Percentiles rank a stretch among this genome's conserved stretches.
Conservation (phyloP, 257 asterid species). For the Solanum sejunctum region DNA sequence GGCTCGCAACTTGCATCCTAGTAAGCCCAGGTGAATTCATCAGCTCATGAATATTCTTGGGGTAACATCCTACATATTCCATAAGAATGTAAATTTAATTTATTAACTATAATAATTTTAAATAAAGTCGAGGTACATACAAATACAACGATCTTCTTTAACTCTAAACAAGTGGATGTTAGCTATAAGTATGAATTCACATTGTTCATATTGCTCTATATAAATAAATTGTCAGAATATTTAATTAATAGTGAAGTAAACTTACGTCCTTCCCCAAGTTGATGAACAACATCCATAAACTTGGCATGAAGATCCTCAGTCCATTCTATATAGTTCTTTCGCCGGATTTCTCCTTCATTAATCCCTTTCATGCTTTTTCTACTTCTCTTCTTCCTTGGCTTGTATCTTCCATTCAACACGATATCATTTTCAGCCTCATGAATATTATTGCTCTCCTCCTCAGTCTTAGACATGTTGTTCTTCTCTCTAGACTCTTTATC, state of each 20-base stretch:
- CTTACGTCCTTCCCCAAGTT: conserved; percentile 29
- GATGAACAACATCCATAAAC: conserved; percentile 3
- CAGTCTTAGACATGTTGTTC: no score
- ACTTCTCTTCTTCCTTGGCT: not conserved
- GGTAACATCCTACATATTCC: conserved; percentile 9
- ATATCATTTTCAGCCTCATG: no score
- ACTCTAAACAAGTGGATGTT: not conserved
- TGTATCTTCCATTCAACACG: not conserved
- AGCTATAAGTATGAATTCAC: not conserved
- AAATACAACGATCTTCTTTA: not conserved
- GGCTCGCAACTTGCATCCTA: conserved; percentile 27
- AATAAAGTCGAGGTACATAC: not conserved
- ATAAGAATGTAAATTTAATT: not conserved
- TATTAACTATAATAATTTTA: not conserved
- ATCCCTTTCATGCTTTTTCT: not conserved
- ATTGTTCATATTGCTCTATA: not conserved
- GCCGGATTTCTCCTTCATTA: not conserved
- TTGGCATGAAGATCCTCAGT: conserved; percentile 7
- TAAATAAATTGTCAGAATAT: not conserved
- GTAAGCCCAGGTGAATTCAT: conserved; percentile 21
- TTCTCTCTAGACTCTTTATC: not conserved
- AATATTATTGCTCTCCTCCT: not conserved
- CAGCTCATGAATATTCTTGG: conserved; percentile 7
- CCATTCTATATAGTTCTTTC: conserved; percentile 7
- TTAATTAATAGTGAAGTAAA: not conserved